Base-by-base conservation (phyloP, 2,329 filamentous ascomycete genomes). In the Nannizziopsis arthrosporioides region DNA sequence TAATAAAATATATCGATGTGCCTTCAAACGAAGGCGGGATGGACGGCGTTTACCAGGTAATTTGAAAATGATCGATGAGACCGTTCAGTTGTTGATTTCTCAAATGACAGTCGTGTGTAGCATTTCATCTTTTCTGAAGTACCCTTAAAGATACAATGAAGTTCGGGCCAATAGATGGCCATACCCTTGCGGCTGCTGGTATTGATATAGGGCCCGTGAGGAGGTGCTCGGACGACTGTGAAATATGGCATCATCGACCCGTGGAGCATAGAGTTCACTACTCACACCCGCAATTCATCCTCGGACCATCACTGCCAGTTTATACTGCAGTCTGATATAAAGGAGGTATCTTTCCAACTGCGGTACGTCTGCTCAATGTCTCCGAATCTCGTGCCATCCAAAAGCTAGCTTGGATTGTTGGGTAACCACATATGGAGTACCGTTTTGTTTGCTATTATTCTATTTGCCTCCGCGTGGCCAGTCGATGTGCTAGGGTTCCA, bases 271-370 rank as follows among this genome's bases (percentile, higher is more conserved):
- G 12, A 15, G 17, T 8, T 15, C 17, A 37, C 17, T n/a, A 22
- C n/a, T 17, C 19, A 35, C 27, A 44, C 15, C 9, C 43, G 12
- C 17, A 15, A 12, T 12, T 37, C 10, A 37, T 14, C 12, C 17
- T 32, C 59, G 53, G 55, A 59, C 51, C 58, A 59, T 47, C 50
- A 54, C 27, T 34, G 59, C n/a, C n/a, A n/a, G n/a, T n/a, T n/a
- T n/a, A n/a, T 42, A 55, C 55, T 8, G 49, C 4, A 27, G 22
- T 27, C 22, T 4, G 49, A 10, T 59, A 53, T 34, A 42, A 57
- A 9, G 56, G 51, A 30, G 56, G 58, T 3, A 37, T 56, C 59
- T 37, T 53, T 60, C 48, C 3, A 54, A 53, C 44, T 60, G 59
- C 41, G 46, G 48, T 51, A 38, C 39, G 45, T 47, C 6, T 12